Percentiles rank a stretch among this genome's conserved stretches.
Evolutionary conservation across 805 yeast genomes (phyloP).

Genomic region (Brettanomyces naardenensis): DNA sequence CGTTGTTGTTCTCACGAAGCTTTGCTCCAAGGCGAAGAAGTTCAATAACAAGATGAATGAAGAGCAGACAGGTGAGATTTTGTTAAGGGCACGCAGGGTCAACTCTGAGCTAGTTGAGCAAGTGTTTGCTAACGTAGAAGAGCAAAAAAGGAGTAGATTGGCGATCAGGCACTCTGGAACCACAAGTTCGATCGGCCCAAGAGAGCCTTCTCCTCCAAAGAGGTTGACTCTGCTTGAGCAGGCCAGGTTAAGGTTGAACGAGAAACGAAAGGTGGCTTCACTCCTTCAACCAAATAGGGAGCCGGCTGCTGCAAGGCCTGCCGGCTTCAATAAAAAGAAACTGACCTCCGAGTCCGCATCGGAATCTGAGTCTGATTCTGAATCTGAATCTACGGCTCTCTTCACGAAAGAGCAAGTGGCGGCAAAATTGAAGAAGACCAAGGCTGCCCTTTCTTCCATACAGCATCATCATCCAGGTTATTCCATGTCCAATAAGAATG

Average conservation of each 20-base stretch:
- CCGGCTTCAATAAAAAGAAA: constrained; percentile 37
- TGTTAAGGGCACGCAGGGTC: constrained; percentile 51
- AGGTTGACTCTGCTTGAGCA: constrained; percentile 20
- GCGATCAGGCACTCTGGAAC: constrained; percentile 1
- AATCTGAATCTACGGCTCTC: constrained; percentile 31
- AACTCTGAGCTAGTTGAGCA: constrained; percentile 46
- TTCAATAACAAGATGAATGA: constrained; percentile 64
- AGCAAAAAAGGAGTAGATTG: constrained; percentile 13
- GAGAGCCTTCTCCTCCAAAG: constrained; percentile 11
- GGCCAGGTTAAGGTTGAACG: constrained; percentile 20
- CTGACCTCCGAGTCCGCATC: constrained; percentile 7
- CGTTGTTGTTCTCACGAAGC: constrained; percentile 47
- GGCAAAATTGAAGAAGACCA: constrained; percentile 20
- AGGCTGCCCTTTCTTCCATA: constrained; percentile 20
- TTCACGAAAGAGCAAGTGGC: constrained; percentile 32
- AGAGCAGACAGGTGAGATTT: constrained; percentile 56
- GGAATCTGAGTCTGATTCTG: constrained; percentile 26
- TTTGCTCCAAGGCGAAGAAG: constrained; percentile 58
- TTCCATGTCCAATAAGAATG: constrained; percentile 13
- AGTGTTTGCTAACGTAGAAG: constrained; percentile 36
- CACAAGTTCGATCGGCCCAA: background rate
- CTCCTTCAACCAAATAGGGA: constrained; percentile 14
- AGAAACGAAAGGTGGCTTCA: constrained; percentile 11
- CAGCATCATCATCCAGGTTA: constrained; percentile 15
- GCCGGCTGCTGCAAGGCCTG: constrained; percentile 46